A percentile compares a stretch with the other conserved stretches of the same genome.
Conservation (phyloP, 2,329 filamentous ascomycete genomes). For the Trichothecium roseum region DNA sequence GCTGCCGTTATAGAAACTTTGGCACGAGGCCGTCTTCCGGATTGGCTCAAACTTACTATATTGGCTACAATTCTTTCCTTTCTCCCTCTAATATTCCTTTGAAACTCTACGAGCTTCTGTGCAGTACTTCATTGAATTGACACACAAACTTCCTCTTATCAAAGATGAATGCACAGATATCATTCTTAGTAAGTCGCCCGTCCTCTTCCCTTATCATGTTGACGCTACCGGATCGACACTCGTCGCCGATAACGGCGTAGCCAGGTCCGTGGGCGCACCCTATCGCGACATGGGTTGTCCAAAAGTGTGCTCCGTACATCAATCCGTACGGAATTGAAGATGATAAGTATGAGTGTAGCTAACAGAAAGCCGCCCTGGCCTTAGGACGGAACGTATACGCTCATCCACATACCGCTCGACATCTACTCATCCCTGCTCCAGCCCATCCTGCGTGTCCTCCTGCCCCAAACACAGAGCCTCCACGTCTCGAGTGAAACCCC, state of each 20-base stretch:
- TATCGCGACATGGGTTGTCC: no score
- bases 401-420: constrained; percentile 81
- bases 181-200: constrained; percentile 34
- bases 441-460: constrained; percentile 74
- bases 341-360: no score
- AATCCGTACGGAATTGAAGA: no score
- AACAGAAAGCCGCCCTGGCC: constrained; percentile 2
- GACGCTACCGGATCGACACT: constrained; percentile 10
- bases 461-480: constrained; percentile 47
- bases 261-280: no score
- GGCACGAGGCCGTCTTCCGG: no score
- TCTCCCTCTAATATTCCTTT: no score
- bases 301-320: no score
- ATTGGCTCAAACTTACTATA: no score
- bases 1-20: no score
- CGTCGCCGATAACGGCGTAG: constrained; percentile 18
- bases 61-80: no score
- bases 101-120: no score
- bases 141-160: not conserved
- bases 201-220: not conserved
- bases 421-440: constrained; percentile 73
- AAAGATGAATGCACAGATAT: constrained; percentile 40
- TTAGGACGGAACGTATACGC: constrained; percentile 75
- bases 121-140: no score
- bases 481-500: constrained; percentile 23